Conservation (phyloP, 192 early-diverging fungal species). For the Linnemannia exigua region DNA sequence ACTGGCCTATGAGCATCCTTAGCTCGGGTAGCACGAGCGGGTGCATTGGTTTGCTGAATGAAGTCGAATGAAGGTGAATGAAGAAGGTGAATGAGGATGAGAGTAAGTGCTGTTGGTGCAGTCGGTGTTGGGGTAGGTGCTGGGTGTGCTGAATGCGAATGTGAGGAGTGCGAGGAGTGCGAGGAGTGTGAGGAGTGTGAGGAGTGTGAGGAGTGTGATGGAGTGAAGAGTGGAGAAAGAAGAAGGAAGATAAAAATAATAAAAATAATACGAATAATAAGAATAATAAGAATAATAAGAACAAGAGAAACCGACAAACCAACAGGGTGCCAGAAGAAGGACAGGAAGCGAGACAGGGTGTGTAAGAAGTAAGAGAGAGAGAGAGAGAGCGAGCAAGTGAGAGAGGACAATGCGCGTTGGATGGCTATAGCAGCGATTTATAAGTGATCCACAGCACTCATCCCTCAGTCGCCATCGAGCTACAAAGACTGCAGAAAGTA, state of each 20-base stretch:
- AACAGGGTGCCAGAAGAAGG: neutral
- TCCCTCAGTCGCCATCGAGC: no score
- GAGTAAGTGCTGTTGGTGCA: neutral
- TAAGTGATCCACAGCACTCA: no score
- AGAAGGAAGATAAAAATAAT: neutral
- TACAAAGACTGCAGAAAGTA: neutral
- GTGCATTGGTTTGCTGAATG: neutral
- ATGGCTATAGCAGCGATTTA: no score
- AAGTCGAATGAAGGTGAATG: neutral
- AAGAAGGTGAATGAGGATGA: neutral
- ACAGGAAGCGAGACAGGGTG: neutral
- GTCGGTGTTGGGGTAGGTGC: neutral
- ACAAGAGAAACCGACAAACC: neutral
- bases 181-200: neutral
- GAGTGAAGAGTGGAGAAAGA: neutral
- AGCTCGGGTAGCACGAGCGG: slow-evolving; percentile 38
- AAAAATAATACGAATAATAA: neutral
- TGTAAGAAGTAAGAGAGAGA: neutral
- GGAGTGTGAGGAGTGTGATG: neutral
- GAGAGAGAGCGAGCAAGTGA: no score
- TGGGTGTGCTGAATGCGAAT: neutral
- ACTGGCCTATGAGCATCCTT: slow-evolving; percentile 16
- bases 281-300: neutral
- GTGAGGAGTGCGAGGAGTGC: neutral
- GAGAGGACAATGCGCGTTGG: neutral